Base-by-base conservation (phyloP, 1,139 yeast genomes). In the Ogataea hybrid region DNA sequence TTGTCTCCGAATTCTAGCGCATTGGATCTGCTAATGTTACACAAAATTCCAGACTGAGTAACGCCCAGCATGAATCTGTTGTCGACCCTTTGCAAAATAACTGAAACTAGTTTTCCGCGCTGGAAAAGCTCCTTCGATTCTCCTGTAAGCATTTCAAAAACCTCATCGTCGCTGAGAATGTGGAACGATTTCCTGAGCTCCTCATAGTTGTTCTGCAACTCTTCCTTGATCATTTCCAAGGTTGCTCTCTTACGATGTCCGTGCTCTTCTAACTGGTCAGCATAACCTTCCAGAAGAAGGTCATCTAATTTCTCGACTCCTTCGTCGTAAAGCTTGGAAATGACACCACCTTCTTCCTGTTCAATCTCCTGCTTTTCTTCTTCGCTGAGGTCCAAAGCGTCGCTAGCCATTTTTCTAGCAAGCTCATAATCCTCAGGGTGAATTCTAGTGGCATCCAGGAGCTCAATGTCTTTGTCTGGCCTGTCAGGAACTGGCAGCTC, bases 401-500 rank as follows among this genome's bases (percentile, higher is more conserved):
- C 98, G 2, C 96, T 94, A 8, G 97, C 97, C 89, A 92, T 90
- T 61, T 92, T 92, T 43, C 94, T 79, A 2, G 97, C 97, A 54
- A 92, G 73, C 48, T 87, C 96, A 61, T 92, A 92, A 65, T 92
- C 98, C 64, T 94, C 97, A 4, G 98, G 98, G 58, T 92, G 99
- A 35, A 94, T 89, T 67, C 98, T 79, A 0, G 98, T 92, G 28
- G 95, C 90, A 65, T 92, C 99, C 51, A 92, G 72, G 39, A 86
- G 71, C 57, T 92, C 97, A 31, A 85, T 77, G 54, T 65, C 81
- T 54, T 73, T 84, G 45, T 75, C 78, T 21, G 65, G 62, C 18
- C 65, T 59, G 45, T 80, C 86, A 37, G 75, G 79, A 64, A 81
- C 81, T 1, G 95, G 92, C 49, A 92, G 84, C 56, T 80, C 80